Conservation (phyloP, 495 filamentous ascomycete species). For the Podospora pseudopauciseta region DNA sequence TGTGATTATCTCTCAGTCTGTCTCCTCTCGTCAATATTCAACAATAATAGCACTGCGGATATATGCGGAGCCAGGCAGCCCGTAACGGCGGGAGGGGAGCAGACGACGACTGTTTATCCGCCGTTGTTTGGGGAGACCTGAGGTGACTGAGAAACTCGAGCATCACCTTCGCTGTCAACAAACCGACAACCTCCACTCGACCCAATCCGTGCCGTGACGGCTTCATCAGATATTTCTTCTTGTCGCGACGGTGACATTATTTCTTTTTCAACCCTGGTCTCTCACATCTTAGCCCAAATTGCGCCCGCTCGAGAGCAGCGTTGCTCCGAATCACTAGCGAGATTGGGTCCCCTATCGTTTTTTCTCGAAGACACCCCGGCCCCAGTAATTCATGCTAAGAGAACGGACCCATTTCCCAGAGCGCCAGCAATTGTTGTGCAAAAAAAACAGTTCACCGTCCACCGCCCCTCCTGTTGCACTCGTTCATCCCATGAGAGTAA, state of each 20-base stretch:
- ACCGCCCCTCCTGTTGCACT: conserved; percentile 2
- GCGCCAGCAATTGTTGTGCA: conserved; percentile 7
- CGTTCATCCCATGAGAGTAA: conserved; percentile 14
- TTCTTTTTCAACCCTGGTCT: conserved; percentile 20
- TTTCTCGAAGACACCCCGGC: conserved; percentile 33
- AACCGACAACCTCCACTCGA: not conserved
- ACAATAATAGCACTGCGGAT: not conserved
- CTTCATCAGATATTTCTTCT: conserved; percentile 4
- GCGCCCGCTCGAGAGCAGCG: conserved; percentile 26
- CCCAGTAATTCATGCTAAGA: conserved; percentile 37
- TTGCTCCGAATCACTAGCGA: conserved; percentile 39
- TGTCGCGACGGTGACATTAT: conserved; percentile 8
- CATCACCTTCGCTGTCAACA: not conserved
- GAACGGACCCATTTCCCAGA: conserved; percentile 17
- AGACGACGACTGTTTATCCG: not conserved
- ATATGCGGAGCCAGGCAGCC: not conserved
- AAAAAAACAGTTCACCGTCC: conserved; percentile 13
- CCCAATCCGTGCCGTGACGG: conserved; percentile 18
- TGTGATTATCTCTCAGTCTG: not conserved
- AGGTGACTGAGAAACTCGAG: not conserved
- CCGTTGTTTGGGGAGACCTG: not conserved
- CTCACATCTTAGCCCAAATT: conserved; percentile 28
- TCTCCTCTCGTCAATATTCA: not conserved
- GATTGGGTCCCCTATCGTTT: conserved; percentile 38
- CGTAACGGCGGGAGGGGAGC: not conserved